Evolutionary conservation across 495 filamentous ascomycete species (phyloP), one percentile per base, ranked within the genome.

Genomic region (Penicillium macrosclerotiorum): DNA sequence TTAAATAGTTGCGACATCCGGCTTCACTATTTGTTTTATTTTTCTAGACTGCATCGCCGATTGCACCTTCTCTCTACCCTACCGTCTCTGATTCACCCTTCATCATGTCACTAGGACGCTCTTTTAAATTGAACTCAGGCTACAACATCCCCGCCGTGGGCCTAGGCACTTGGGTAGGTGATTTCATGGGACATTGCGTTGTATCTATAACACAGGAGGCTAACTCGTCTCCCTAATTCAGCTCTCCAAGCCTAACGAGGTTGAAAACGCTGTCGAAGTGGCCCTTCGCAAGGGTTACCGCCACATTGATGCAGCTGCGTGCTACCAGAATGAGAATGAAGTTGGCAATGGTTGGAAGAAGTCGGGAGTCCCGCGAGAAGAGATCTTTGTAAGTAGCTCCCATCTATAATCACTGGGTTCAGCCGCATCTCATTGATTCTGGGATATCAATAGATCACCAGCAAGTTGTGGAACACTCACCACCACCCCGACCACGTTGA

Each of bases 261-360:
- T 79, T 34, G 70, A 71, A 32, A 57, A 72, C 18, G 76, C 72
- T 24, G 76, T 79, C 25, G 67, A 76, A 19, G 31, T 48, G 20
- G 76, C 76, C 11, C 58, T 79, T 36, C 71, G 65, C 31, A 48
- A 55, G 3, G 76, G 75, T 34, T 79, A 78, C 42, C 71, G 73
- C 37, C 73, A 78, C 51, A 64, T 68, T 20, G 57, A 65, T 35
- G 60, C 58, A 3, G 66, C 64, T n/a, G 59, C 63, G 9, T 56
- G 57, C 18, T 74, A 73, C 44, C 59, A 53, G 34, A 74, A 74
- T 37, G 66, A 74, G 45, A 55, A 59, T n/a, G 65, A 73, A 50
- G 65, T 73, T n/a, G 68, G 67, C 32, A 60, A 65, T 25, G 65
- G 65, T 19, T 68, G 66, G 64, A 68, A 67, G 54, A 67, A 65